phyloP scores from a whole-genome alignment of 371 early-diverging fungal genomes.

The Haplosporangium sp. region DNA sequence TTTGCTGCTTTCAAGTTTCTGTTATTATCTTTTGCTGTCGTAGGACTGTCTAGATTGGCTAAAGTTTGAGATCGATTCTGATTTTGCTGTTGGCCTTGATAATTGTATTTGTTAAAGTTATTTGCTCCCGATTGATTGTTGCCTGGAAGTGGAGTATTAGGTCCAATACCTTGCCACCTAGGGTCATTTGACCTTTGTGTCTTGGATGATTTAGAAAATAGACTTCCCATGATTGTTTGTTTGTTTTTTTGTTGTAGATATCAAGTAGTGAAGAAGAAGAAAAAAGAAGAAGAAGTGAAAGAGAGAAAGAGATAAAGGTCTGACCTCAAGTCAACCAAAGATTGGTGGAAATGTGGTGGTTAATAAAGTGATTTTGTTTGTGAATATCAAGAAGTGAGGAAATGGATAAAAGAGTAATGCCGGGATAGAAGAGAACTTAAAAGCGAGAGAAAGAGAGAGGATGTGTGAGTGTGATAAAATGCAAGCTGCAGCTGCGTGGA shows the following conservation, averaged over 20 bases:
- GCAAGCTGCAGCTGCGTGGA: conserved; percentile 3
- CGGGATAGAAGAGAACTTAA: background rate
- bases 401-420: background rate
- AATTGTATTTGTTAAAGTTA: background rate
- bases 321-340: background rate
- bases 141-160: conserved; percentile 43
- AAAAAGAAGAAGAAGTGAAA: background rate
- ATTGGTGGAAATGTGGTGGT: too few species aligned
- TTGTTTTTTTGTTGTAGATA: background rate
- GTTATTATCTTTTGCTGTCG: background rate
- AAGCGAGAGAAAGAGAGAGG: background rate
- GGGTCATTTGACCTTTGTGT: conserved; percentile 45
- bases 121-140: conserved; percentile 1
- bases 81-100: background rate
- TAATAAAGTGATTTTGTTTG: too few species aligned
- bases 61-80: conserved; percentile 29
- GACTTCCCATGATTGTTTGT: conserved; percentile 31
- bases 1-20: conserved; percentile 20
- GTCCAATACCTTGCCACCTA: conserved; percentile 55
- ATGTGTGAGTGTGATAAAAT: background rate
- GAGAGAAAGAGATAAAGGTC: background rate
- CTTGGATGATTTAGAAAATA: conserved; percentile 40
- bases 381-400: background rate
- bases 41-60: conserved; percentile 18
- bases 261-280: too few species aligned